Percentiles rank a stretch among this genome's conserved stretches.
phyloP scores from a whole-genome alignment of 345 rosid genomes.

The Eucalyptus microcorys region DNA sequence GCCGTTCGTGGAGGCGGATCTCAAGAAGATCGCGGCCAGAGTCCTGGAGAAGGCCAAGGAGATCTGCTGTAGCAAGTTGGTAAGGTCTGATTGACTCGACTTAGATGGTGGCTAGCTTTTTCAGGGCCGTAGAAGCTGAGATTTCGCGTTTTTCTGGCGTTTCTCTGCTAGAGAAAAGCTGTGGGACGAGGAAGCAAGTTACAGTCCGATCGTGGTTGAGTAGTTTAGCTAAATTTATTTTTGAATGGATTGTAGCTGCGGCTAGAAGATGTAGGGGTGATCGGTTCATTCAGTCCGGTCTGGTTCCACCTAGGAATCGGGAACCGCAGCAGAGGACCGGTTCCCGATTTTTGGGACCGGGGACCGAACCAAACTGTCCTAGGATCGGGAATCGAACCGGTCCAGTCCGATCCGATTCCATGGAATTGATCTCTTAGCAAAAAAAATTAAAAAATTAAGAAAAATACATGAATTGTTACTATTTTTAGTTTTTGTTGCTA shows the following conservation, averaged over 20 bases:
- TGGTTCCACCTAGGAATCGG: too few relatives aligned
- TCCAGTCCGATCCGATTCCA: accelerated
- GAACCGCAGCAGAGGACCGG: accelerated
- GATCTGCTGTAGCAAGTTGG: conserved; percentile 46
- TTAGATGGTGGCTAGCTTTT: neutral
- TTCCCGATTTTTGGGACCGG: too few relatives aligned
- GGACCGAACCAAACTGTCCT: accelerated
- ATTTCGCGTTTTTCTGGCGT: neutral
- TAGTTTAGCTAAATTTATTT: neutral
- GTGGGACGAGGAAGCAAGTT: neutral
- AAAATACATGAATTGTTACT: too few relatives aligned
- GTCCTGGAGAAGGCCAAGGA: conserved; percentile 61
- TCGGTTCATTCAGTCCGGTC: too few relatives aligned
- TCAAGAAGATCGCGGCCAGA: conserved; percentile 57
- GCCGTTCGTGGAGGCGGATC: conserved; percentile 59
- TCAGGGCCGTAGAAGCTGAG: neutral
- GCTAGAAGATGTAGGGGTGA: neutral
- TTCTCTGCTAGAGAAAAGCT: neutral
- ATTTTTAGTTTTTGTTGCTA: too few relatives aligned
- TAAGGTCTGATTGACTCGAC: neutral
- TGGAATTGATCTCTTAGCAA: too few relatives aligned
- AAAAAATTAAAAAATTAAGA: too few relatives aligned
- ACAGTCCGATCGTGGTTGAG: neutral
- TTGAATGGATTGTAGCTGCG: neutral
- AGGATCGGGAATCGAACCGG: too few relatives aligned